Evolutionary conservation across 805 yeast species (phyloP), one percentile per base, ranked within the genome.

Genomic region (Starmerella floris): DNA sequence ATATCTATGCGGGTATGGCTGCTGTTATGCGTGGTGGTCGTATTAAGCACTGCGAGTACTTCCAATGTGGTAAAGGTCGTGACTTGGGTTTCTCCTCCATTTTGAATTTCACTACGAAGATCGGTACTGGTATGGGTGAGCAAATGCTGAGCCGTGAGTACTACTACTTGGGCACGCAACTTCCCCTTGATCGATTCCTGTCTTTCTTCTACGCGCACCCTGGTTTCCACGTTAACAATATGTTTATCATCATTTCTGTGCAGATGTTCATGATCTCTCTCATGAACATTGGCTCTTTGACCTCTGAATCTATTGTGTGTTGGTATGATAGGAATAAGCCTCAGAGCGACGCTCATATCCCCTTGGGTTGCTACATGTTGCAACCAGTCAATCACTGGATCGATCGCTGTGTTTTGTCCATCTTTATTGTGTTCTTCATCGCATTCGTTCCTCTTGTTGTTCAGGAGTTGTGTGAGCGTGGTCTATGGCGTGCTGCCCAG

Each of bases 101-200:
- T 51, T 67, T 88, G 52, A 88, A 87, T 57, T 88, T 88, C 65
- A 88, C 95, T 0, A 80, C 95, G 2, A 88, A 88, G 63, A 87
- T 88, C 58, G 97, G 97, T 2, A 91, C 95, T 34, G 97, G 97
- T 39, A 88, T 88, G 97, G 97, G 97, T 8, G 97, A 88, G 59
- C 97, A 88, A 60, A 72, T 87, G 60, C 63, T 88, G 27, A 83
- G 95, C 5, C 71, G 97, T 55, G 97, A 88, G 56, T 84, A 87
- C 62, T 88, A 79, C 59, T 84, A 83, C 61, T 61, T 88, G 46
- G 96, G 97, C 1, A 83, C 95, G 2, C 83, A 77, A 53, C 65
- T 88, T 42, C 94, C 95, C 2, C 68, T 87, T 35, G 96, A 88
- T 59, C 64, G 95, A 38, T 87, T 88, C 63, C 62, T 88, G 40